A percentile compares a stretch with the other conserved stretches of the same genome.
These are phyloP conservation scores for Heterobasidion parviporum DNA, from an alignment of 1,284 basidiomycete genomes.

Conservation along the genomic window DNA sequence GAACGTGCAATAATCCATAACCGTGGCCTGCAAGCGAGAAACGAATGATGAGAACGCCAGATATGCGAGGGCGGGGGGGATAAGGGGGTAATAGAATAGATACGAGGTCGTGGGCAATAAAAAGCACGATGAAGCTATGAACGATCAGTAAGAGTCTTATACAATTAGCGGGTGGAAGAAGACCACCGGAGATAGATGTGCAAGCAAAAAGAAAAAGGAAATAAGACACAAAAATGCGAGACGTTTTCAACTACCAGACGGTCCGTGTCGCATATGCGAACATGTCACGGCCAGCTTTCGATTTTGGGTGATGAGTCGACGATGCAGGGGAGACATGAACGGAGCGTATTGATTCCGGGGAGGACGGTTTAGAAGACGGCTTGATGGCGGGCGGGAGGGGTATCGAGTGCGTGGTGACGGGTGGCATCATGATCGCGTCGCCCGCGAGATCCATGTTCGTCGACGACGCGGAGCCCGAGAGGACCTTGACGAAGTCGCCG, in stretches of 20 bases:
- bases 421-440: background rate
- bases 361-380: background rate
- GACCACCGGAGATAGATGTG: too few species aligned
- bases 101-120: too few species aligned
- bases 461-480: constrained; percentile 28
- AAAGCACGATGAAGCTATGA: too few species aligned
- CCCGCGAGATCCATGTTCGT: constrained; percentile 11
- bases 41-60: too few species aligned
- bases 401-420: constrained; percentile 1
- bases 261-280: constrained; percentile 13
- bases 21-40: too few species aligned
- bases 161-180: too few species aligned
- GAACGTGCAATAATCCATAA: too few species aligned
- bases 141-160: too few species aligned
- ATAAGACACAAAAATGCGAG: too few species aligned
- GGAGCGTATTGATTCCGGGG: background rate
- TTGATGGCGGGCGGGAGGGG: background rate
- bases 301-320: constrained; percentile 5
- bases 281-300: constrained; percentile 11
- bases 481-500: constrained; percentile 37
- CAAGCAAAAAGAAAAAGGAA: too few species aligned
- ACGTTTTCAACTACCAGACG: constrained; percentile 8
- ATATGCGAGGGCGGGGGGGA: too few species aligned
- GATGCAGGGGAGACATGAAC: background rate
- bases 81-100: too few species aligned